Percentiles rank a stretch among this genome's conserved stretches.
phyloP scores from a whole-genome alignment of 352 stramenopile species.

The Phytopythium oedochilum region DNA sequence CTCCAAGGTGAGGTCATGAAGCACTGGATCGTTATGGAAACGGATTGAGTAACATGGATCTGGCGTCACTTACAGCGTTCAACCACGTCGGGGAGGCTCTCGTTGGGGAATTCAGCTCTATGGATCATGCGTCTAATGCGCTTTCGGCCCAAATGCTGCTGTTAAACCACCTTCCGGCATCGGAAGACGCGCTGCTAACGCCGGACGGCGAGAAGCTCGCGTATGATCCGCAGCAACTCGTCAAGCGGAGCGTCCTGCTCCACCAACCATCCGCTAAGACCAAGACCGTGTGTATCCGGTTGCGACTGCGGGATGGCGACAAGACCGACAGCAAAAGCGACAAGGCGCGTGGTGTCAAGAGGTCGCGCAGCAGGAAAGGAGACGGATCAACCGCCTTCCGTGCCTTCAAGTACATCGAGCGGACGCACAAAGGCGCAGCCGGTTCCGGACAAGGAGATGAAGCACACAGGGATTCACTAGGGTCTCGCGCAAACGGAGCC shows the following conservation, averaged over 20 bases:
- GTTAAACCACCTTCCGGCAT: constrained; percentile 25
- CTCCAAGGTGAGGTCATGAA: constrained; percentile 29
- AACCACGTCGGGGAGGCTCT: constrained; percentile 38
- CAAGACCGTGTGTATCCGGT: constrained; percentile 29
- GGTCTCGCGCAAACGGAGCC: not conserved
- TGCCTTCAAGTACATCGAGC: constrained; percentile 49
- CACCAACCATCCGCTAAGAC: constrained; percentile 19
- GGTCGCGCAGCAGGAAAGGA: constrained; percentile 16
- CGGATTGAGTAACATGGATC: not conserved
- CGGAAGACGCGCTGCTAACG: not conserved
- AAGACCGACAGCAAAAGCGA: constrained; percentile 8
- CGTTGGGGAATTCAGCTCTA: constrained; percentile 21
- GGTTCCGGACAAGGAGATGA: not conserved
- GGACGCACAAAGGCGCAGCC: constrained; percentile 25
- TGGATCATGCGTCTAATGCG: not conserved
- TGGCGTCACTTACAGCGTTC: constrained; percentile 22
- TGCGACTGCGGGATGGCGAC: constrained; percentile 27
- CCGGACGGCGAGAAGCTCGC: constrained; percentile 3
- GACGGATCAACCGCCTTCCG: not conserved
- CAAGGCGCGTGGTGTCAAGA: constrained; percentile 21
- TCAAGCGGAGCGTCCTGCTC: constrained; percentile 47
- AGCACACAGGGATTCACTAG: not conserved
- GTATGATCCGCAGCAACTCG: constrained; percentile 14
- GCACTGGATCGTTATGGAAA: not conserved
- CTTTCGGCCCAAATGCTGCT: constrained; percentile 27